Conservation (phyloP, 768 basidiomycete species). For the Lanmaoa pseudosensibilis region DNA sequence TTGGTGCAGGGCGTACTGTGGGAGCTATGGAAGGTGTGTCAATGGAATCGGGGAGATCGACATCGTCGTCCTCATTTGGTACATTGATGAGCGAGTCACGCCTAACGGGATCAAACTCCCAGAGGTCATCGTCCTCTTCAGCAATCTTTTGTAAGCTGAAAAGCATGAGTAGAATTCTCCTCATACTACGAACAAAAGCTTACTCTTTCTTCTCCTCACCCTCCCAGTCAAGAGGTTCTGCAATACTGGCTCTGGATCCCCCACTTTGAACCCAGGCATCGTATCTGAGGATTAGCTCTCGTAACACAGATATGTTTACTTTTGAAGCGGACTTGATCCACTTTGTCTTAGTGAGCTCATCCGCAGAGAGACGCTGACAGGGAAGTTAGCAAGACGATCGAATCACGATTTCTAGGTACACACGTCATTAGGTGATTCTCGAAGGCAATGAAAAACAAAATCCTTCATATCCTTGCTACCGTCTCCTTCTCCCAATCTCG, state of each 20-base stretch:
- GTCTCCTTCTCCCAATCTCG: slow-evolving; percentile 71
- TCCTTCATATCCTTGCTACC: slow-evolving; percentile 86
- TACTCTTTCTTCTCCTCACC: slow-evolving; percentile 61
- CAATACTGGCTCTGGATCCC: slow-evolving; percentile 76
- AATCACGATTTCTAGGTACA: slow-evolving; percentile 20
- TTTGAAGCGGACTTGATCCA: slow-evolving; percentile 85
- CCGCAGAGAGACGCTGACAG: slow-evolving; percentile 78
- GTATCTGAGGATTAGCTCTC: slow-evolving; percentile 79
- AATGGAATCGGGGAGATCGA: slow-evolving; percentile 13
- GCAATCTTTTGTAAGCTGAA: slow-evolving; percentile 21
- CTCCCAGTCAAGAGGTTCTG: slow-evolving; percentile 71
- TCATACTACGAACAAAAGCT: slow-evolving; percentile 1
- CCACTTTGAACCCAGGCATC: slow-evolving; percentile 68
- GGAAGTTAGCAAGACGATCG: slow-evolving; percentile 6
- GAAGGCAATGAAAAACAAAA: slow-evolving; percentile 80
- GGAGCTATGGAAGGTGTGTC: slow-evolving; percentile 29
- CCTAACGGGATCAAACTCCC: slow-evolving; percentile 79
- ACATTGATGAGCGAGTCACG: slow-evolving; percentile 36
- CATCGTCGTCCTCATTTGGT: slow-evolving; percentile 26
- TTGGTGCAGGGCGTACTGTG: slow-evolving; percentile 53
- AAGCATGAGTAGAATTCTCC: slow-evolving; percentile 7
- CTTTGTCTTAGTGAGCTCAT: slow-evolving; percentile 82
- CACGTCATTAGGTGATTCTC: slow-evolving; percentile 79
- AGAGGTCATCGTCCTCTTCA: slow-evolving; percentile 42
- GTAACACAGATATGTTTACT: slow-evolving; percentile 62